Conservation (phyloP, 805 yeast species). For the Wickerhamomyces tratensis region DNA sequence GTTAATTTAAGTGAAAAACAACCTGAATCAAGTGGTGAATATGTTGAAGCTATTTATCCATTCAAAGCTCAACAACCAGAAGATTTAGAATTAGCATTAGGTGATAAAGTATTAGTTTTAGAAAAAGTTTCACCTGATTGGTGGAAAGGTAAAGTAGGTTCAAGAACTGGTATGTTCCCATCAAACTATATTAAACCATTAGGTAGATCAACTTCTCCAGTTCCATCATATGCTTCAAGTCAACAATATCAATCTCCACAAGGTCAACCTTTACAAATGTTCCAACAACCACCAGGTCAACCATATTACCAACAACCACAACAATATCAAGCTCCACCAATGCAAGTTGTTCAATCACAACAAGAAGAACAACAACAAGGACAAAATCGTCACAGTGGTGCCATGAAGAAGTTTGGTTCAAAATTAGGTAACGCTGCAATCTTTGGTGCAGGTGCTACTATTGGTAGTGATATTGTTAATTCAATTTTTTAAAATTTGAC, state of each 20-base stretch:
- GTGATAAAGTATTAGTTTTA: conserved; percentile 58
- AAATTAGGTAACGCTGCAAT: conserved; percentile 88
- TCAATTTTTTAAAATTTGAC: conserved; percentile 40
- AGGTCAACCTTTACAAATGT: conserved; percentile 7
- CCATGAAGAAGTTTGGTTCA: conserved; percentile 57
- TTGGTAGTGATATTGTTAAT: conserved; percentile 76
- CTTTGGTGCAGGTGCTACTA: conserved; percentile 94
- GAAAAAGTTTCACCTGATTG: conserved; percentile 79
- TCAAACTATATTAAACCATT: conserved; percentile 60
- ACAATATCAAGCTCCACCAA: conserved; percentile 25
- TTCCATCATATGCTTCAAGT: conserved; percentile 8
- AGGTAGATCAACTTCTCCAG: conserved; percentile 5
- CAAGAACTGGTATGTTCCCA: conserved; percentile 77
- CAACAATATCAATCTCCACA: conserved; percentile 5
- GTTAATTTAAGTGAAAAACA: conserved; percentile 1
- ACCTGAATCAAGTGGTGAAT: conserved; percentile 18
- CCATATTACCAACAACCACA: conserved; percentile 32
- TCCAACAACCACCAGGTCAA: conserved; percentile 41
- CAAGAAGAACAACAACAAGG: conserved; percentile 22
- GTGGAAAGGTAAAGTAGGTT: conserved; percentile 74
- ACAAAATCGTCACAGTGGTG: conserved; percentile 21
- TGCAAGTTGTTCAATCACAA: conserved; percentile 19
- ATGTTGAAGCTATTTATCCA: conserved; percentile 63
- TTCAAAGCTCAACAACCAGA: conserved; percentile 67
- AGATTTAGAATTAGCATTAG: conserved; percentile 56